Conservation (phyloP, 2,329 filamentous ascomycete species). For the Fusarium decemcellulare region DNA sequence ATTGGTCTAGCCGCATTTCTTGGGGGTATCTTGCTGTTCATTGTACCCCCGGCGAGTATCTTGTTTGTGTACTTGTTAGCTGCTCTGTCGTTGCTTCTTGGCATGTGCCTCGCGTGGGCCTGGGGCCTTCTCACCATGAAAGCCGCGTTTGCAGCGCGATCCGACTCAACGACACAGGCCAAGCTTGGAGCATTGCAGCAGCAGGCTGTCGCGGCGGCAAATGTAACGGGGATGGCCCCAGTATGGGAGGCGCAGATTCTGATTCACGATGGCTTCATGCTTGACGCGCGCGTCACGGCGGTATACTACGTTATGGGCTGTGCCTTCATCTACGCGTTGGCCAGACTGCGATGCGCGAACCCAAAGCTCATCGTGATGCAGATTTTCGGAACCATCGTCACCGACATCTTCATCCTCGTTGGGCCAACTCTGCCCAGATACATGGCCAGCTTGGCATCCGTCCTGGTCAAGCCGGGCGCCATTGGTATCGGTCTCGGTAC, state of each 20-base stretch:
- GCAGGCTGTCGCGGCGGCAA: slow-evolving; percentile 52
- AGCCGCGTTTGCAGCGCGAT: slow-evolving; percentile 59
- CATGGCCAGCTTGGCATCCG: slow-evolving; percentile 38
- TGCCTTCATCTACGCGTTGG: slow-evolving; percentile 59
- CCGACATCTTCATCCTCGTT: slow-evolving; percentile 60
- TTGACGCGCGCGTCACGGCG: slow-evolving; percentile 61
- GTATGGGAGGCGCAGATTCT: slow-evolving; percentile 52
- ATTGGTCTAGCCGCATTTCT: slow-evolving; percentile 64
- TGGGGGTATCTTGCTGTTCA: slow-evolving; percentile 57
- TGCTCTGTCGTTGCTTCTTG: slow-evolving; percentile 58
- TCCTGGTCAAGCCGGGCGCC: slow-evolving; percentile 61
- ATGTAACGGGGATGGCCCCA: slow-evolving; percentile 39
- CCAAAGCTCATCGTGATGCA: slow-evolving; percentile 61
- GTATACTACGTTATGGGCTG: slow-evolving; percentile 56
- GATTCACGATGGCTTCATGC: slow-evolving; percentile 61
- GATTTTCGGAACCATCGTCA: slow-evolving; percentile 63
- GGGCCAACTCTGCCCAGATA: slow-evolving; percentile 54
- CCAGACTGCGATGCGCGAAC: slow-evolving; percentile 60
- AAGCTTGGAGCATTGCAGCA: slow-evolving; percentile 52
- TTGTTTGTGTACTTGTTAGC: slow-evolving; percentile 61
- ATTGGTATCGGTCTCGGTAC: slow-evolving; percentile 61
- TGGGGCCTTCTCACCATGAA: slow-evolving; percentile 66
- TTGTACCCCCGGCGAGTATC: slow-evolving; percentile 61
- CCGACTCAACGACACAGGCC: slow-evolving; percentile 54
- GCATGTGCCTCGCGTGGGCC: slow-evolving; percentile 63